These are phyloP conservation scores for Leishmania tarentolae DNA, from an alignment of 208 protist species.

Conservation along the genomic window DNA sequence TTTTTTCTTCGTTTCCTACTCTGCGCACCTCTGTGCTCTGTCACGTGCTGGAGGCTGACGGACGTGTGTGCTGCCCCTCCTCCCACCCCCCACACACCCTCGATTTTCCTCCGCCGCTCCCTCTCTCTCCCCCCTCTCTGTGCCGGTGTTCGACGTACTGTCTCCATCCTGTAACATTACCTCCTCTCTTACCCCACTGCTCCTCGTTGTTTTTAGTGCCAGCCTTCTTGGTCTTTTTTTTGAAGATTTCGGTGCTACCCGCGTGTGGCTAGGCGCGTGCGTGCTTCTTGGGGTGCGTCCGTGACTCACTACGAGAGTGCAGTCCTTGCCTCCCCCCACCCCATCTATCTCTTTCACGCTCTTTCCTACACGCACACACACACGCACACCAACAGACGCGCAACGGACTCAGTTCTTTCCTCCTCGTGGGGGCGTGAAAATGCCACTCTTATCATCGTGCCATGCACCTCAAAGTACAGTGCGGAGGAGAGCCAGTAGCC, in stretches of 20 bases:
- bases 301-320: neutral
- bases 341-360: neutral
- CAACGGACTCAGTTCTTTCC: neutral
- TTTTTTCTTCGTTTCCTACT: constrained; percentile 17
- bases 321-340: neutral
- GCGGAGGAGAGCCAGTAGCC: neutral
- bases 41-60: neutral
- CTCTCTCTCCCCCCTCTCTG: neutral
- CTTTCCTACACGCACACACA: neutral
- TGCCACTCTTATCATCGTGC: constrained; percentile 21
- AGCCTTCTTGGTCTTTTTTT: neutral
- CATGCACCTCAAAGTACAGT: constrained; percentile 3
- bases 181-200: constrained; percentile 6
- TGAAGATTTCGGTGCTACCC: constrained; percentile 8
- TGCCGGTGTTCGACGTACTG: neutral
- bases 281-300: neutral
- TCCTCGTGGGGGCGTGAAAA: neutral
- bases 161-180: neutral
- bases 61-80: neutral
- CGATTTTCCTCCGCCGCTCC: neutral
- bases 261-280: neutral
- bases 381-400: neutral
- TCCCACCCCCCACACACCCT: neutral
- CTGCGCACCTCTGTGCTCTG: neutral
- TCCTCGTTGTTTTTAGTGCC: neutral